Percentiles rank a stretch among this genome's conserved stretches.
These are phyloP conservation scores for Pseudoscleropodium purum DNA, from an alignment of 225 moss, liverwort and hornwort genomes.

Conservation along the genomic window DNA sequence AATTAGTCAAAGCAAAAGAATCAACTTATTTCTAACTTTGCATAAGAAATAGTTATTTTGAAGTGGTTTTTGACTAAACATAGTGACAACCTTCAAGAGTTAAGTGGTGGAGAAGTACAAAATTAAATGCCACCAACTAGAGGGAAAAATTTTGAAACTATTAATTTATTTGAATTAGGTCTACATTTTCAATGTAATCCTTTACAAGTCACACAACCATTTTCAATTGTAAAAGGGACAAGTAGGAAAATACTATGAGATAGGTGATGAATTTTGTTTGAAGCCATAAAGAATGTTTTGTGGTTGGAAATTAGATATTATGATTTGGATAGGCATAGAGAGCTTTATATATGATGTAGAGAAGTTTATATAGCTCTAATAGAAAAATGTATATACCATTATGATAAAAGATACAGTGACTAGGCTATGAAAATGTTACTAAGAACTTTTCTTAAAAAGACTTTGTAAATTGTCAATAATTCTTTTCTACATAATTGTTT, in stretches of 20 bases:
- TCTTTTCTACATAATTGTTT: neutral
- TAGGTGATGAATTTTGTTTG: neutral
- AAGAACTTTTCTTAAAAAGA: neutral
- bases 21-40: neutral
- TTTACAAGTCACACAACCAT: neutral
- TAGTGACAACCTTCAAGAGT: neutral
- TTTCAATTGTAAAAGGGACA: neutral
- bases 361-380: neutral
- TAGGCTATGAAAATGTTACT: neutral
- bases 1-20: no score
- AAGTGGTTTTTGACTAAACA: neutral
- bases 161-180: neutral
- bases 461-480: neutral
- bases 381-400: neutral
- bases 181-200: neutral
- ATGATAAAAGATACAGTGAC: rapidly evolving
- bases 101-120: neutral
- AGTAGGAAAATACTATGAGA: neutral
- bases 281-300: neutral
- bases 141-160: neutral
- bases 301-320: no score
- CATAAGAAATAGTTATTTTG: neutral
- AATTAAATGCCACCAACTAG: rapidly evolving
- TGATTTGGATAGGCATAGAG: neutral
- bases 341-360: neutral